Evolutionary conservation across 2,329 filamentous ascomycete species (phyloP), one percentile per base, ranked within the genome.

Genomic region (Scedosporium apiospermum): DNA sequence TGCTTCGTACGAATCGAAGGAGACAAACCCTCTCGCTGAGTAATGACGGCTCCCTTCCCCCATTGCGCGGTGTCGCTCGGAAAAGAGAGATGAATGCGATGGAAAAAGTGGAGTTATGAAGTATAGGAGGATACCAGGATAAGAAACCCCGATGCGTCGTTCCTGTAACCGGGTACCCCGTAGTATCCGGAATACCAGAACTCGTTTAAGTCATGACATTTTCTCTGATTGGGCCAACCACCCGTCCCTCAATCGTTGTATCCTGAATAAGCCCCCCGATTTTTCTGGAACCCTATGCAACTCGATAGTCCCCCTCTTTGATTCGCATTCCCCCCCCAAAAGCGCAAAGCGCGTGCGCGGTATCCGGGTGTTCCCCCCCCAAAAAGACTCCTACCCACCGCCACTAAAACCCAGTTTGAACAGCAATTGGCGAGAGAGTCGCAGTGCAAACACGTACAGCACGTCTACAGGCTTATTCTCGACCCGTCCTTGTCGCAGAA

Each of bases 171-270:
- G 38, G 58, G 21, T 23, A 9, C 41, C 21, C 30, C 57, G 27
- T 18, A 9, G 4, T 38, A 58, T 58, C 57, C 10, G 16, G 57
- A 16, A n/a, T 18, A 7, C 4, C 1, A 21, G 16, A 34, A 58
- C 57, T 30, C 26, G 57, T 18, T 58, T 58, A 38, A 38, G 57
- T 30, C 34, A 38, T 38, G n/a, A 12, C 16, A 3, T 7, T 7
- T 41, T n/a, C 6, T 27, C 26, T 60, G 12, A 60, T 60, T 60
- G 58, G 58, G 58, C 58, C 58, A 60, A 44, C 58, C 58, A 60
- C 58, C 58, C 58, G 58, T 34, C 30, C 34, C 51, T 14, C n/a
- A 49, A 60, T 60, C 58, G 41, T 30, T 60, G 30, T 60, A 60
- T 6, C 42, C 58, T 16, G 58, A 2, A 60, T 51, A 30, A 34